Percentiles rank a stretch among this genome's conserved stretches.
phyloP scores from a whole-genome alignment of 2,329 filamentous ascomycete genomes.

The Monosporascus ibericus region DNA sequence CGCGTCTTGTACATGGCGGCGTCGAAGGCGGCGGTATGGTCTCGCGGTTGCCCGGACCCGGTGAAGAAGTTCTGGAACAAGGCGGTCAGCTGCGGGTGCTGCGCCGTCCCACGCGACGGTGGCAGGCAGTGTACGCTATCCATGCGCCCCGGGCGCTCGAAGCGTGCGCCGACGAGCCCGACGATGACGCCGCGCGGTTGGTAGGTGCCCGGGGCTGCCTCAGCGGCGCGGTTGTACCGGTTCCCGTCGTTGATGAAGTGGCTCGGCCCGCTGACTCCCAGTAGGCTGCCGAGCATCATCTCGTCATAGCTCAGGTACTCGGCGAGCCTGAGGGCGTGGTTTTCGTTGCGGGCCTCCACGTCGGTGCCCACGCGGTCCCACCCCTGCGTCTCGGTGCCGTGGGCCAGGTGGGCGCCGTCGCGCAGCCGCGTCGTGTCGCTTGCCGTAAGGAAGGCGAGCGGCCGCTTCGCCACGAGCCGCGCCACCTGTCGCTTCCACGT shows the following conservation, averaged over 20 bases:
- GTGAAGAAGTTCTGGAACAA: constrained; percentile 19
- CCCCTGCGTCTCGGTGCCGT: constrained; percentile 3
- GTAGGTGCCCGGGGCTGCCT: constrained; percentile 9
- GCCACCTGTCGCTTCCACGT: constrained; percentile 16
- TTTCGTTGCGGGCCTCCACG: constrained; percentile 7
- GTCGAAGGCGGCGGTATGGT: constrained; percentile 12
- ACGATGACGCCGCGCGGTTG: constrained; percentile 24
- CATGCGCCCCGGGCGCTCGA: constrained; percentile 24
- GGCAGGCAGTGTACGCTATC: constrained; percentile 15
- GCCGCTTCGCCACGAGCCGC: constrained; percentile 19
- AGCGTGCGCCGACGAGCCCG: constrained; percentile 26
- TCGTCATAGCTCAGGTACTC: constrained; percentile 29
- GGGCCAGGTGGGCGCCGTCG: constrained; percentile 1
- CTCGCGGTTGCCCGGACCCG: background rate
- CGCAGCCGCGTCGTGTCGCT: constrained; percentile 19
- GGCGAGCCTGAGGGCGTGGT: constrained; percentile 8
- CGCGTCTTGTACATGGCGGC: constrained; percentile 18
- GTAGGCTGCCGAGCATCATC: constrained; percentile 26
- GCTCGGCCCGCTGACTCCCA: constrained; percentile 25
- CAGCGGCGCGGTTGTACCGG: constrained; percentile 14
- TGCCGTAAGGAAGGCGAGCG: constrained; percentile 16
- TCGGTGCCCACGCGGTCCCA: constrained; percentile 24
- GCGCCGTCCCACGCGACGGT: background rate
- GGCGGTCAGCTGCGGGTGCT: constrained; percentile 15
- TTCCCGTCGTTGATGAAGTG: constrained; percentile 25